Conservation (phyloP, 2,329 filamentous ascomycete genomes). For the Passalora sequoiae region DNA sequence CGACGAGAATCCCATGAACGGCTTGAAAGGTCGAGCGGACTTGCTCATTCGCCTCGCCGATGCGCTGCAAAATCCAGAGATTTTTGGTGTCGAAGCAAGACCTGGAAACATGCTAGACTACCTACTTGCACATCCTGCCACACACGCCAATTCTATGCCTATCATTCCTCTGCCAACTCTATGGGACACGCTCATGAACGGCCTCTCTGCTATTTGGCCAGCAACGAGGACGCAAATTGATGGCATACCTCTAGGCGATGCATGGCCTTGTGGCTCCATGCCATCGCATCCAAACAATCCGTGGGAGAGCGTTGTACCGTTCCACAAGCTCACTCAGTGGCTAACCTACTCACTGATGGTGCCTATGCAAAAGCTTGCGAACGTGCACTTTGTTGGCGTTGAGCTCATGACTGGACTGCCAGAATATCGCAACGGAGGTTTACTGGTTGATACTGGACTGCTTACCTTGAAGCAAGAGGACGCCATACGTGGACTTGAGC, state of each 20-base stretch:
- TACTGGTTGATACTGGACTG: constrained; percentile 80
- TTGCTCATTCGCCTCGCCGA: constrained; percentile 70
- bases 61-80: constrained; percentile 72
- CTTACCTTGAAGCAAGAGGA: constrained; percentile 69
- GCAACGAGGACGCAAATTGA: constrained; percentile 79
- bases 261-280: constrained; percentile 85
- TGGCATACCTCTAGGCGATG: constrained; percentile 81
- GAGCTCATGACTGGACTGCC: constrained; percentile 84
- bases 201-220: constrained; percentile 84
- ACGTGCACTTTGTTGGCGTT: constrained; percentile 72
- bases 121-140: constrained; percentile 84
- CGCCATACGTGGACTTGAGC: constrained; percentile 62
- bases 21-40: constrained; percentile 76
- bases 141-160: constrained; percentile 79
- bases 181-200: constrained; percentile 86
- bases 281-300: constrained; percentile 64
- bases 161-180: constrained; percentile 82
- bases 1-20: constrained; percentile 73
- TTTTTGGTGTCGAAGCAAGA: constrained; percentile 76
- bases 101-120: constrained; percentile 96
- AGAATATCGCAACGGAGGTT: constrained; percentile 86
- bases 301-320: constrained; percentile 80
- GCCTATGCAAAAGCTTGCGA: constrained; percentile 75
- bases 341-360: constrained; percentile 91
- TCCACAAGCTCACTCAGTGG: constrained; percentile 95